A percentile compares a stretch with the other conserved stretches of the same genome.
Evolutionary conservation across 2,329 filamentous ascomycete species (phyloP).

Genomic region (Graphilbum fragrans): DNA sequence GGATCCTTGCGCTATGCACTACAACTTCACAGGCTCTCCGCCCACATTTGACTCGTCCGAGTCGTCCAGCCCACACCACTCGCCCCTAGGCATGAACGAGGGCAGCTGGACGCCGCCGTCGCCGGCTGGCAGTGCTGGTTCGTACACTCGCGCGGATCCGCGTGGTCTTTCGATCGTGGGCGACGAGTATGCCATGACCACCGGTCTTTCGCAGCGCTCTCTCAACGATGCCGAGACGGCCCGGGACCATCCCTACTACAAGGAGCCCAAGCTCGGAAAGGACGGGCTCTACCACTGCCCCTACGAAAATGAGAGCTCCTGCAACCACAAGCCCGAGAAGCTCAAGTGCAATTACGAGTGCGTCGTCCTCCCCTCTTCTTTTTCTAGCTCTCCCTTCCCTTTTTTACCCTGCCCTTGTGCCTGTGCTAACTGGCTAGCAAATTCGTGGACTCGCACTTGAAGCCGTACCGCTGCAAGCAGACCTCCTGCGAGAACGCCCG

Average conservation of each 20-base stretch:
- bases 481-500: slow-evolving; percentile 70
- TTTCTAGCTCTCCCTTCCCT: neutral
- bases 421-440: slow-evolving; percentile 63
- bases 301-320: slow-evolving; percentile 57
- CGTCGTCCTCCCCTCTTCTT: neutral
- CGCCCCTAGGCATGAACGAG: slow-evolving; percentile 34
- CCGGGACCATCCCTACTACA: slow-evolving; percentile 59
- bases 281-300: slow-evolving; percentile 93
- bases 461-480: slow-evolving; percentile 91
- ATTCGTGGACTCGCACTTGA: slow-evolving; percentile 91
- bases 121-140: slow-evolving; percentile 29
- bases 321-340: slow-evolving; percentile 86
- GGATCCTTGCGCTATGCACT: slow-evolving; percentile 36
- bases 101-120: slow-evolving; percentile 34
- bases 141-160: neutral
- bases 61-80: slow-evolving; percentile 39
- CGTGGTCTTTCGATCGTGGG: neutral
- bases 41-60: slow-evolving; percentile 29
- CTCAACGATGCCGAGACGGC: slow-evolving; percentile 44
- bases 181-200: neutral
- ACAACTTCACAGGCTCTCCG: slow-evolving; percentile 37
- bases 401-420: slow-evolving; percentile 41
- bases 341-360: slow-evolving; percentile 99
- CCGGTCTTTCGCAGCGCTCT: slow-evolving; percentile 34
- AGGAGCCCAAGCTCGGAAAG: slow-evolving; percentile 45